phyloP scores from a whole-genome alignment of 2,329 filamentous ascomycete genomes.

The Annulohypoxylon truncatum region DNA sequence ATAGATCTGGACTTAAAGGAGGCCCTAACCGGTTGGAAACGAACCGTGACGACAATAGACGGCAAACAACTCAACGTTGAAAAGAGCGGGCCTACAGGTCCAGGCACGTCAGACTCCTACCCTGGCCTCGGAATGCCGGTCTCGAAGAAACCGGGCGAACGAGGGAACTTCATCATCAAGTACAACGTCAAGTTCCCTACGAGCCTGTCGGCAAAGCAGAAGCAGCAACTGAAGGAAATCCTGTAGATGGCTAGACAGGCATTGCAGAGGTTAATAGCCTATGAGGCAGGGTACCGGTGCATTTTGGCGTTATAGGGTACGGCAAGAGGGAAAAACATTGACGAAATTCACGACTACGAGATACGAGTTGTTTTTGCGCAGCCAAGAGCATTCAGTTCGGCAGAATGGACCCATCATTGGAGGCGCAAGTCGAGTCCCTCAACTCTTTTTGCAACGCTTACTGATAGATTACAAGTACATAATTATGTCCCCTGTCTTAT shows the following conservation, averaged over 20 bases:
- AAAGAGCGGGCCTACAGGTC: slow-evolving; percentile 85
- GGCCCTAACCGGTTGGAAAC: slow-evolving; percentile 91
- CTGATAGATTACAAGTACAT: slow-evolving; percentile 18
- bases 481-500: background rate
- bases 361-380: slow-evolving; percentile 13
- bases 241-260: slow-evolving; percentile 58
- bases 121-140: slow-evolving; percentile 94
- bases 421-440: slow-evolving; percentile 3
- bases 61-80: slow-evolving; percentile 84
- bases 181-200: slow-evolving; percentile 95
- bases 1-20: slow-evolving; percentile 91
- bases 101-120: slow-evolving; percentile 83
- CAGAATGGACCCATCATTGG: background rate
- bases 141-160: slow-evolving; percentile 85
- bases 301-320: slow-evolving; percentile 35
- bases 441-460: background rate
- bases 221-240: slow-evolving; percentile 82
- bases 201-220: slow-evolving; percentile 80
- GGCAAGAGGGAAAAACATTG: slow-evolving; percentile 19
- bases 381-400: slow-evolving; percentile 2
- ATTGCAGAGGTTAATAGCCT: slow-evolving; percentile 12
- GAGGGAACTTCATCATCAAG: slow-evolving; percentile 88
- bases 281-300: slow-evolving; percentile 3
- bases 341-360: slow-evolving; percentile 31
- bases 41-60: slow-evolving; percentile 93